phyloP scores from a whole-genome alignment of 169 alveolate genomes.

The Plasmodium gaboni region DNA sequence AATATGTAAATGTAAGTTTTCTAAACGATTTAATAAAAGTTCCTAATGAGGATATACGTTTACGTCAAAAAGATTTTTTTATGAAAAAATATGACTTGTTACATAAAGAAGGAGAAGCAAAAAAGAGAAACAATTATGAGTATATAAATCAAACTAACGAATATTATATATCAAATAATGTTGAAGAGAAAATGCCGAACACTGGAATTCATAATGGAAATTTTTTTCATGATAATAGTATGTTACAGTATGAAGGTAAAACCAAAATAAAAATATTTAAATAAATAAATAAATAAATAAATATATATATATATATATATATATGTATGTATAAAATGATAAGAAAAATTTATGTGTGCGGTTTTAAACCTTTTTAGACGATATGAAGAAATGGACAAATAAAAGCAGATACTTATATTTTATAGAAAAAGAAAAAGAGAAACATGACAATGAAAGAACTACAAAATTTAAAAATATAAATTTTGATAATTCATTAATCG shows the following conservation, averaged over 20 bases:
- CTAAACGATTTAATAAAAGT: constrained; percentile 36
- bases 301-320: no score
- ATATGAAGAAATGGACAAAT: constrained; percentile 46
- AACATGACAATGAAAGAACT: constrained; percentile 17
- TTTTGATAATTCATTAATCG: constrained; percentile 29
- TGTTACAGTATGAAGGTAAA: constrained; percentile 51
- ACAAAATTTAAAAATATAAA: constrained; percentile 34
- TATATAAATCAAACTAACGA: constrained; percentile 62
- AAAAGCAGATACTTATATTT: constrained; percentile 52
- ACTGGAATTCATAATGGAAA: constrained; percentile 51
- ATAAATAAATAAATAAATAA: background rate
- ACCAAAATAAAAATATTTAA: background rate
- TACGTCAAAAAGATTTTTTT: constrained; percentile 3
- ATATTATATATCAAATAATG: constrained; percentile 48
- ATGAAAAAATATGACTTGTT: constrained; percentile 27
- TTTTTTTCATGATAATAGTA: constrained; percentile 22
- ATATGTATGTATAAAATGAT: background rate
- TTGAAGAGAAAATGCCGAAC: constrained; percentile 56
- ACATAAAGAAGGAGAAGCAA: constrained; percentile 9
- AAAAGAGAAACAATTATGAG: constrained; percentile 19
- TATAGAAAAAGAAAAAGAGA: constrained; percentile 55
- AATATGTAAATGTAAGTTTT: constrained; percentile 47
- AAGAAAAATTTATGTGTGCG: background rate
- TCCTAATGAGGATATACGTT: constrained; percentile 43
- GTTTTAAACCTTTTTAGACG: constrained; percentile 10